phyloP scores from a whole-genome alignment of 2,329 filamentous ascomycete species.

The Coniochaeta pulveracea region DNA sequence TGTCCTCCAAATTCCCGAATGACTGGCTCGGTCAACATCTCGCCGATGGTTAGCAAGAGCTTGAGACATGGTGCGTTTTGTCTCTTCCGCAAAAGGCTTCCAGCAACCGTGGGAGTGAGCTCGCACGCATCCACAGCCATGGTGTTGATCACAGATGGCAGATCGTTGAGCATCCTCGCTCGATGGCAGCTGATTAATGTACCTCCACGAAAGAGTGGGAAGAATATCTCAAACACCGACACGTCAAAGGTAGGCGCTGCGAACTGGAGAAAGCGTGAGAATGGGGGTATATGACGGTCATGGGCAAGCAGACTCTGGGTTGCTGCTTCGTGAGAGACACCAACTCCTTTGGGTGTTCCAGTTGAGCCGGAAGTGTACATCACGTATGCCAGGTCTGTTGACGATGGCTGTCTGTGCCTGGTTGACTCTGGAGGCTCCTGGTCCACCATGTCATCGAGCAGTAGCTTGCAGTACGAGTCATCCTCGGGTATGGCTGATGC shows the following conservation, averaged over 20 bases:
- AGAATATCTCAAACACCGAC: slow-evolving; percentile 91
- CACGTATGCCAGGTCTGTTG: slow-evolving; percentile 60
- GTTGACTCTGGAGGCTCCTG: slow-evolving; percentile 7
- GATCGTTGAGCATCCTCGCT: slow-evolving; percentile 59
- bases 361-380: slow-evolving; percentile 93
- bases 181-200: slow-evolving; percentile 66
- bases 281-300: slow-evolving; percentile 62
- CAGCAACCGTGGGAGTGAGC: slow-evolving; percentile 78
- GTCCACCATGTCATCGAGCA: slow-evolving; percentile 16
- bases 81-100: slow-evolving; percentile 61
- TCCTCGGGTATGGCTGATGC: slow-evolving; percentile 24
- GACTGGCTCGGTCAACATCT: slow-evolving; percentile 76
- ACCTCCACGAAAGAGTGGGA: slow-evolving; percentile 61
- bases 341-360: slow-evolving; percentile 79
- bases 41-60: slow-evolving; percentile 75
- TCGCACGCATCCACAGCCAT: slow-evolving; percentile 75
- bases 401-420: slow-evolving; percentile 7
- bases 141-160: slow-evolving; percentile 52
- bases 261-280: slow-evolving; percentile 79
- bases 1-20: slow-evolving; percentile 67
- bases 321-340: slow-evolving; percentile 66
- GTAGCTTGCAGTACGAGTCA: slow-evolving; percentile 20
- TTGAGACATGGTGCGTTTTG: slow-evolving; percentile 55
- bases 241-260: slow-evolving; percentile 91
- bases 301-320: slow-evolving; percentile 78